Percentiles rank a stretch among this genome's conserved stretches.
phyloP scores from a whole-genome alignment of 2,329 filamentous ascomycete species.

The Hypoxylon sp. region DNA sequence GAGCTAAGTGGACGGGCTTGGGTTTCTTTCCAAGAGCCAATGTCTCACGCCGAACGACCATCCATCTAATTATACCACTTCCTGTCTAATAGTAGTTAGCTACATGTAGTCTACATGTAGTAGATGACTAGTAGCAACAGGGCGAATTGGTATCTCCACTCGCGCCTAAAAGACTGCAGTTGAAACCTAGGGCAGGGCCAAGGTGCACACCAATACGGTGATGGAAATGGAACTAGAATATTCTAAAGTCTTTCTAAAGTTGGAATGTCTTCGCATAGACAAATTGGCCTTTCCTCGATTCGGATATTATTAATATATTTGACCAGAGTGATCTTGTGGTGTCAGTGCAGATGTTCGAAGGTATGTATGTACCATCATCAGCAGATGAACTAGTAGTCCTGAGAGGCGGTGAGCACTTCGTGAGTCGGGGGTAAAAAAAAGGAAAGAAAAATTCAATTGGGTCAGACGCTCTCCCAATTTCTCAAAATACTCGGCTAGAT shows the following conservation, averaged over 20 bases:
- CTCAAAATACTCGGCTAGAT: conserved; percentile 13
- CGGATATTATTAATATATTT: conserved; percentile 27
- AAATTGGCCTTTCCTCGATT: too few relatives aligned
- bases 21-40: neutral
- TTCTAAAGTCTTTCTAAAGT: conserved; percentile 36
- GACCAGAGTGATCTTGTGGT: conserved; percentile 26
- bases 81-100: conserved; percentile 10
- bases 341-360: conserved; percentile 19
- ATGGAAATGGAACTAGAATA: conserved; percentile 31
- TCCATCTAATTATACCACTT: conserved; percentile 7
- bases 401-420: conserved; percentile 33
- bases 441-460: conserved; percentile 17
- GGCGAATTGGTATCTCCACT: conserved; percentile 30
- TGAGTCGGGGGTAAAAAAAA: too few relatives aligned
- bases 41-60: conserved; percentile 10
- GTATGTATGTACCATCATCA: too few relatives aligned
- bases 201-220: conserved; percentile 22
- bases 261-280: conserved; percentile 26
- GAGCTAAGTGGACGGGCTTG: conserved; percentile 5
- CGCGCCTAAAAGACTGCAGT: conserved; percentile 18
- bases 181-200: conserved; percentile 17
- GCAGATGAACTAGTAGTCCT: conserved; percentile 13
- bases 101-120: too few relatives aligned
- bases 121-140: conserved; percentile 18
- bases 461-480: conserved; percentile 2